These are phyloP conservation scores for Sclerotinia subarctica DNA, from an alignment of 2,329 filamentous ascomycete genomes.

Conservation along the genomic window DNA sequence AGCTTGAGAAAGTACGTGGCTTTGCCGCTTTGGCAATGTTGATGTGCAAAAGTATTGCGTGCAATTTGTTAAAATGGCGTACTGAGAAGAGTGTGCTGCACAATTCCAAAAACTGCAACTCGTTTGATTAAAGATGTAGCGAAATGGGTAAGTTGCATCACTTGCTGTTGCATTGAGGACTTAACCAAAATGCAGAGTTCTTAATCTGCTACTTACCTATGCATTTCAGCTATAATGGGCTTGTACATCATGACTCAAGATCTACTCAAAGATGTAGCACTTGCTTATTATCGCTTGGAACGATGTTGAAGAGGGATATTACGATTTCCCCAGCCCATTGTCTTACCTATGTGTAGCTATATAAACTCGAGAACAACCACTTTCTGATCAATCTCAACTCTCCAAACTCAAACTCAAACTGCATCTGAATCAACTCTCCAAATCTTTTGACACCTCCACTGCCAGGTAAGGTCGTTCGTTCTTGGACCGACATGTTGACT, in stretches of 20 bases:
- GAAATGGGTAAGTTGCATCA: neutral
- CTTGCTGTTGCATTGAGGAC: neutral
- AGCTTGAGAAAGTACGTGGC: too few relatives aligned
- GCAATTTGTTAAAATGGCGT: neutral
- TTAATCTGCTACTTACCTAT: neutral
- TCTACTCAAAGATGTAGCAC: neutral
- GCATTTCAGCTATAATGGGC: neutral
- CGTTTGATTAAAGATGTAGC: neutral
- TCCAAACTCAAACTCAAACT: slow-evolving; percentile 5
- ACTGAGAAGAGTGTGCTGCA: neutral
- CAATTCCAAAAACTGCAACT: neutral
- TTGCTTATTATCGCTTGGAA: neutral
- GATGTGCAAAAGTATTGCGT: neutral
- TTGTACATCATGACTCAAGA: neutral
- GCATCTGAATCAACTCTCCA: neutral
- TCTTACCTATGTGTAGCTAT: slow-evolving; percentile 11
- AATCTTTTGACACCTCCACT: neutral
- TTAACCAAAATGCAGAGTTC: neutral
- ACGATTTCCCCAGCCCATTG: neutral
- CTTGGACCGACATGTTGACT: neutral
- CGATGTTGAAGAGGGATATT: neutral
- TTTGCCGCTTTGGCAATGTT: neutral
- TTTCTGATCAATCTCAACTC: neutral
- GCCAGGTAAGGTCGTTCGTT: slow-evolving; percentile 2
- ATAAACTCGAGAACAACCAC: slow-evolving; percentile 9